These are phyloP conservation scores for Rhizopogon roseolus DNA, from an alignment of 768 basidiomycete species.

Conservation along the genomic window DNA sequence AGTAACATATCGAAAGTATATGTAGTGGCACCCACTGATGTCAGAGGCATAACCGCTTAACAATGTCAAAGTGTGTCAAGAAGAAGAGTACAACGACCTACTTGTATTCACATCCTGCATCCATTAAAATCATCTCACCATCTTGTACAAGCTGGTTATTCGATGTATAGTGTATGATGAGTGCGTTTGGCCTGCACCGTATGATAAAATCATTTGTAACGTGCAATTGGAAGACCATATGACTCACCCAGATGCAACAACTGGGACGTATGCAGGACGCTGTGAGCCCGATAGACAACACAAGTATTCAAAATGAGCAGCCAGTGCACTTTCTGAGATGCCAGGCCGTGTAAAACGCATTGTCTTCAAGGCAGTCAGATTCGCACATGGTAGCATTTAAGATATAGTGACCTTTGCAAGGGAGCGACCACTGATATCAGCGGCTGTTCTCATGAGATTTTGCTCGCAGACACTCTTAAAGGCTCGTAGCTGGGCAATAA, in stretches of 20 bases:
- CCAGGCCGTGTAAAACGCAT: constrained; percentile 71
- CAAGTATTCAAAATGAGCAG: constrained; percentile 87
- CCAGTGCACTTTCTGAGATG: constrained; percentile 54
- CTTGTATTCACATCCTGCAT: constrained; percentile 94
- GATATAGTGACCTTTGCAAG: constrained; percentile 66
- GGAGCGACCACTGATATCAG: constrained; percentile 80
- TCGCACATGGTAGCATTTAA: background rate
- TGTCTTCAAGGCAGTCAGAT: constrained; percentile 41
- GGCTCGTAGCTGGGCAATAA: constrained; percentile 65
- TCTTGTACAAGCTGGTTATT: constrained; percentile 76
- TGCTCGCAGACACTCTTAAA: constrained; percentile 82
- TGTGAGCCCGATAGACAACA: constrained; percentile 78
- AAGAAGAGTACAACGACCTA: constrained; percentile 27
- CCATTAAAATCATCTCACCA: constrained; percentile 78
- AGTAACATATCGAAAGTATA: constrained; percentile 5
- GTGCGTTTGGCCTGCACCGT: constrained; percentile 64
- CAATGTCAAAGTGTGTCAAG: constrained; percentile 3
- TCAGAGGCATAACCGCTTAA: constrained; percentile 88
- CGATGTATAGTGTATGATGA: constrained; percentile 91
- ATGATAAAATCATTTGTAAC: background rate
- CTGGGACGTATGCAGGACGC: constrained; percentile 94
- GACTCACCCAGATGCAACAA: constrained; percentile 87
- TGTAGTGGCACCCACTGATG: constrained; percentile 57
- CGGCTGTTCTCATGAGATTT: constrained; percentile 75
- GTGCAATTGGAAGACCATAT: background rate